Percentiles rank a stretch among this genome's conserved stretches.
These are phyloP conservation scores for Ophiosphaerella korrae DNA, from an alignment of 2,329 filamentous ascomycete species.

Conservation along the genomic window DNA sequence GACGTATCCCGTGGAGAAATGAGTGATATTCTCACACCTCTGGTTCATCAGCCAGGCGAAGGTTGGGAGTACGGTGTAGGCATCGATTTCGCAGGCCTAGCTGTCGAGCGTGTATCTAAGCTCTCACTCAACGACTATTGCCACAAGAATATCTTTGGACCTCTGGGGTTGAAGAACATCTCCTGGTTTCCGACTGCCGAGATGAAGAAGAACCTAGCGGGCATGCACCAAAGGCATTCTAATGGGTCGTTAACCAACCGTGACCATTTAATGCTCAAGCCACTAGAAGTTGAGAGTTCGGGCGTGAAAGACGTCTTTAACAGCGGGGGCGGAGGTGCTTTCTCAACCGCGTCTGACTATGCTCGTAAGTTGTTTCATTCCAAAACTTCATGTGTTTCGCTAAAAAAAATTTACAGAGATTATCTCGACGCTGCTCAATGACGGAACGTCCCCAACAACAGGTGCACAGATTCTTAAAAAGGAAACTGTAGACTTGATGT, in stretches of 20 bases:
- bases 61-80: slow-evolving; percentile 60
- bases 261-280: slow-evolving; percentile 59
- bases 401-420: slow-evolving; percentile 52
- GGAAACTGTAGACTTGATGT: slow-evolving; percentile 67
- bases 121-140: slow-evolving; percentile 52
- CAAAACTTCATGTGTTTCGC: neutral
- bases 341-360: slow-evolving; percentile 64
- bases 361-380: slow-evolving; percentile 50
- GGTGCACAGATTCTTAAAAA: slow-evolving; percentile 59
- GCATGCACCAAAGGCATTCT: slow-evolving; percentile 59
- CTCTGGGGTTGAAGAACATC: slow-evolving; percentile 54
- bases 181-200: slow-evolving; percentile 60
- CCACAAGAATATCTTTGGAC: slow-evolving; percentile 51
- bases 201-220: slow-evolving; percentile 62
- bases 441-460: slow-evolving; percentile 64
- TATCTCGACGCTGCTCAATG: slow-evolving; percentile 66
- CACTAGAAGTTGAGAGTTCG: slow-evolving; percentile 51
- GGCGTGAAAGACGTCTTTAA: slow-evolving; percentile 57
- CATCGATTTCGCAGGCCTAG: slow-evolving; percentile 55
- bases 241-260: slow-evolving; percentile 47
- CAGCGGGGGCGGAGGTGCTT: slow-evolving; percentile 66
- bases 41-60: slow-evolving; percentile 66
- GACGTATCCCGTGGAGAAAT: slow-evolving; percentile 64
- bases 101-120: slow-evolving; percentile 51
- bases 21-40: slow-evolving; percentile 58